phyloP scores from a whole-genome alignment of 331 rosid species.

The Saraca asoca region DNA sequence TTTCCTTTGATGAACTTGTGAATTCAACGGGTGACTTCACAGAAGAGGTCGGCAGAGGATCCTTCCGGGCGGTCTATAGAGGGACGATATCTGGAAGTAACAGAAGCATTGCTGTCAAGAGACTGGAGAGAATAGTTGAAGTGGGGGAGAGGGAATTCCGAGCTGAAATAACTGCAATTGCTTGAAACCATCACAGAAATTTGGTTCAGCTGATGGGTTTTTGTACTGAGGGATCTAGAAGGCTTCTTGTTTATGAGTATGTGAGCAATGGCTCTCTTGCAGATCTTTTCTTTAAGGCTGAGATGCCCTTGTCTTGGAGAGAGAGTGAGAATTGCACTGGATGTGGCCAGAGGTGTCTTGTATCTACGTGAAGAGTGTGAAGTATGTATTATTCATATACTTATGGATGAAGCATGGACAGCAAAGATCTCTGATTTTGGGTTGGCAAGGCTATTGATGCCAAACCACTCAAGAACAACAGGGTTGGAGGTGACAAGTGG shows the following conservation, averaged over 20 bases:
- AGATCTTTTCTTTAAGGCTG: conserved; percentile 15
- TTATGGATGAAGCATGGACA: conserved; percentile 23
- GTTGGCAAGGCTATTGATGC: conserved; percentile 34
- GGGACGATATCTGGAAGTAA: background rate
- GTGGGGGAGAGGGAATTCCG: conserved; percentile 37
- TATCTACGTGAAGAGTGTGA: conserved; percentile 47
- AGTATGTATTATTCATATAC: conserved; percentile 41
- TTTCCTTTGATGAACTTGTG: background rate
- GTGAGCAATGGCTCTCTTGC: conserved; percentile 43
- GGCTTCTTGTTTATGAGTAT: conserved; percentile 42
- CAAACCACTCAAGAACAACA: conserved; percentile 27
- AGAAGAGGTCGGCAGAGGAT: conserved; percentile 2
- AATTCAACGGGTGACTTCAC: background rate
- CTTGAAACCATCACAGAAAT: conserved; percentile 37
- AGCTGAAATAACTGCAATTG: conserved; percentile 30
- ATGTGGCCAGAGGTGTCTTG: conserved; percentile 34
- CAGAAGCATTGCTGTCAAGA: conserved; percentile 1
- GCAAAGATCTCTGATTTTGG: conserved; percentile 40
- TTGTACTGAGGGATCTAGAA: conserved; percentile 32
- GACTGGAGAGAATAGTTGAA: background rate
- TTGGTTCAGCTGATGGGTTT: conserved; percentile 39
- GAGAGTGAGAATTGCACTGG: conserved; percentile 19
- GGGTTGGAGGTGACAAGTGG: conserved; percentile 30
- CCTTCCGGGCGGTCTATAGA: background rate
- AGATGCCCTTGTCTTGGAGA: conserved; percentile 31